phyloP scores from a whole-genome alignment of 2,329 filamentous ascomycete genomes.

The Pseudocercospora macadamiae region DNA sequence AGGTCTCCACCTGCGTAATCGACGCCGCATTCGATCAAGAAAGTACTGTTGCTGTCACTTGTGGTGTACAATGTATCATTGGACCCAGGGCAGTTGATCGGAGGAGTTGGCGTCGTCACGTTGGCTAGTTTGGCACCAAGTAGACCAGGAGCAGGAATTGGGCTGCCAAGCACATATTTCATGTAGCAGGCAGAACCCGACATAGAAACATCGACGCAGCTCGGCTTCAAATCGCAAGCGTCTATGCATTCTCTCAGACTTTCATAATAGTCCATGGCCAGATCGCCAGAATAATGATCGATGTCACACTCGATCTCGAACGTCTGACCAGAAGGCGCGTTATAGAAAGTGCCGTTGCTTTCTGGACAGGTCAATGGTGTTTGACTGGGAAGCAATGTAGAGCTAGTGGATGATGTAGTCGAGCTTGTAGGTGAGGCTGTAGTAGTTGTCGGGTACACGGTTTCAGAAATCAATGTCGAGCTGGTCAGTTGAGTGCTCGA shows the following conservation, averaged over 20 bases:
- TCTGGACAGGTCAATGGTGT: conserved; percentile 26
- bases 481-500: not conserved
- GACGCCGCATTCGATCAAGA: conserved; percentile 33
- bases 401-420: not conserved
- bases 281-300: conserved; percentile 36
- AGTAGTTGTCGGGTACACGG: not conserved
- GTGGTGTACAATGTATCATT: conserved; percentile 28
- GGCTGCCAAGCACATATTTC: not conserved
- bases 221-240: conserved; percentile 30
- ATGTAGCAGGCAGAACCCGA: conserved; percentile 23
- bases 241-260: conserved; percentile 31
- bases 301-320: conserved; percentile 36
- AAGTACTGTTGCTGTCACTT: conserved; percentile 23
- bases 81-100: conserved; percentile 24
- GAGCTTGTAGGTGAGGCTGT: not conserved
- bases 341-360: conserved; percentile 28
- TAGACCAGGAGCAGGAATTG: not conserved
- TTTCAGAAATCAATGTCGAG: no score
- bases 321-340: conserved; percentile 24
- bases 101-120: not conserved
- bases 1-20: conserved; percentile 35
- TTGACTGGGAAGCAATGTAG: not conserved
- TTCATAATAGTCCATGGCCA: conserved; percentile 20
- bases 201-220: conserved; percentile 34
- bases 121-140: conserved; percentile 7